Conservation (phyloP, 2,329 filamentous ascomycete genomes). For the Aspergillus flavus region DNA sequence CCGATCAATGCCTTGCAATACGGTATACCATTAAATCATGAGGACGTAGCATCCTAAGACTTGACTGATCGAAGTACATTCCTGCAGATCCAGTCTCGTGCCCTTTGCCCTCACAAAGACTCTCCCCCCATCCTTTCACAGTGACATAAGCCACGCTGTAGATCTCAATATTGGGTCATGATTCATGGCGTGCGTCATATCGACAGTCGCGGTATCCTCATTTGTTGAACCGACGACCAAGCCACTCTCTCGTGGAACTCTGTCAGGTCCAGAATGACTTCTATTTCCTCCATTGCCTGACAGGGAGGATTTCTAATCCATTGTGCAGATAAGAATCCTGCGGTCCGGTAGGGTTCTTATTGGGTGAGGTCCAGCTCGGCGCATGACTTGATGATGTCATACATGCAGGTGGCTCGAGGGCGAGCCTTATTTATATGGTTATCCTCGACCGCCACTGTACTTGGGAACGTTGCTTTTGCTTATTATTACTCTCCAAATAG, state of each 20-base stretch:
- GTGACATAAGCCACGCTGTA: neutral
- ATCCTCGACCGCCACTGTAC: neutral
- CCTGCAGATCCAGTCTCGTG: neutral
- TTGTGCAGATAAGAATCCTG: too few relatives aligned
- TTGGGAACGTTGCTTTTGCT: neutral
- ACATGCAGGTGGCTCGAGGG: neutral
- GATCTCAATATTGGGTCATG: neutral
- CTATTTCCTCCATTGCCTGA: neutral
- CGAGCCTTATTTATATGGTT: neutral
- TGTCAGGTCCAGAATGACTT: neutral
- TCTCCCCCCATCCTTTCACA: neutral
- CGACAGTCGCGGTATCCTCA: neutral
- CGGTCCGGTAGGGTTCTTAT: neutral
- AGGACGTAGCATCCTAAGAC: neutral
- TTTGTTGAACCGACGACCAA: neutral
- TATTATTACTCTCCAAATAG: neutral
- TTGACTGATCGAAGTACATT: neutral
- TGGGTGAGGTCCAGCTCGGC: neutral
- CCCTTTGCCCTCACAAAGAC: neutral
- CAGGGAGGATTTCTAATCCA: neutral
- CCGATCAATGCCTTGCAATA: neutral
- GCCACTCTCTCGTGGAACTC: neutral
- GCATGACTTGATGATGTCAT: slow-evolving; percentile 3
- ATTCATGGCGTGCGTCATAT: slow-evolving; percentile 4
- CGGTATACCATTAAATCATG: neutral